These are phyloP conservation scores for Sclerotinia sclerotiorum DNA, from an alignment of 2,329 filamentous ascomycete species.

Conservation along the genomic window DNA sequence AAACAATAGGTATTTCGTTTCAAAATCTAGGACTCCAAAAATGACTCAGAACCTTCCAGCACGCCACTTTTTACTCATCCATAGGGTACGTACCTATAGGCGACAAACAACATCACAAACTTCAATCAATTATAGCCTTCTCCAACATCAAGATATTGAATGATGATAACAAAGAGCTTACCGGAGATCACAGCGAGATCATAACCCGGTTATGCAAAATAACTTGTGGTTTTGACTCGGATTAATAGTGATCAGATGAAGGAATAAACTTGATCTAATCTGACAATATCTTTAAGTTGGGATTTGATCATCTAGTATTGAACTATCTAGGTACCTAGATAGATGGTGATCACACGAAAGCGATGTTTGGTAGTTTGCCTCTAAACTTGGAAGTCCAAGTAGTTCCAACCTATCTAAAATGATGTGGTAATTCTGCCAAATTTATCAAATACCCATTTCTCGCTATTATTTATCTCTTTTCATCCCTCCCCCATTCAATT, in stretches of 20 bases:
- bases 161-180: slow-evolving; percentile 33
- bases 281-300: slow-evolving; percentile 17
- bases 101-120: neutral
- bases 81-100: neutral
- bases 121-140: neutral
- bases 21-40: neutral
- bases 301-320: neutral
- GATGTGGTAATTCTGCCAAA: neutral
- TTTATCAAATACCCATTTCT: neutral
- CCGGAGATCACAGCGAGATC: slow-evolving; percentile 26
- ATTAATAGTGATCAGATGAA: slow-evolving; percentile 19
- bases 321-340: neutral
- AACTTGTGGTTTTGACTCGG: slow-evolving; percentile 26
- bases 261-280: slow-evolving; percentile 28
- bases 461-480: neutral
- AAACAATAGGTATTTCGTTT: neutral
- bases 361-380: neutral
- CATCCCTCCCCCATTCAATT: neutral
- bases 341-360: neutral
- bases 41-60: neutral
- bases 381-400: neutral
- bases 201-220: slow-evolving; percentile 24
- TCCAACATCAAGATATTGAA: slow-evolving; percentile 6
- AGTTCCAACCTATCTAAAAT: neutral
- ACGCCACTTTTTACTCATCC: neutral